phyloP scores from a whole-genome alignment of 805 yeast genomes.

The Pichia exigua region DNA sequence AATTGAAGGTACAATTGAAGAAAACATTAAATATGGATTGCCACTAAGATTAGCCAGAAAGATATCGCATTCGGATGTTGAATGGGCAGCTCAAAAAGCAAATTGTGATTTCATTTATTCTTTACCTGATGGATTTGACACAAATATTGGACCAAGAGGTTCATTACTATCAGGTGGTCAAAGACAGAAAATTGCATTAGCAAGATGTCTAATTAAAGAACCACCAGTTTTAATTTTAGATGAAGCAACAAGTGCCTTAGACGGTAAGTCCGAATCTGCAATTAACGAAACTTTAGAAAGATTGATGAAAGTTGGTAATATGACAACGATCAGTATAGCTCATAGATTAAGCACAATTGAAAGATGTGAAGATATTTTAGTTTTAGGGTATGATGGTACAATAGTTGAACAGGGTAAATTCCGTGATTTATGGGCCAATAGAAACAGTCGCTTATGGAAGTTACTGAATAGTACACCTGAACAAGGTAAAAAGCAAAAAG shows the following conservation, averaged over 20 bases:
- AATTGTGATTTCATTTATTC: slow-evolving; percentile 68
- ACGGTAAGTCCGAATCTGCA: slow-evolving; percentile 76
- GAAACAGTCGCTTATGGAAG: slow-evolving; percentile 26
- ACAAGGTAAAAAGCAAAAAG: slow-evolving; percentile 9
- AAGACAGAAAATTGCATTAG: slow-evolving; percentile 70
- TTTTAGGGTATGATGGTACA: slow-evolving; percentile 65
- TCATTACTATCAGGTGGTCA: slow-evolving; percentile 61
- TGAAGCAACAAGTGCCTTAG: slow-evolving; percentile 91
- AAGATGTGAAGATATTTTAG: slow-evolving; percentile 74
- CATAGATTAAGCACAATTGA: slow-evolving; percentile 85
- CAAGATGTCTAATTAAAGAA: slow-evolving; percentile 60
- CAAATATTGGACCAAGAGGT: slow-evolving; percentile 81
- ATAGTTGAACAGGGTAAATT: slow-evolving; percentile 74
- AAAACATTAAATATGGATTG: slow-evolving; percentile 75
- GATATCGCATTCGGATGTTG: slow-evolving; percentile 51
- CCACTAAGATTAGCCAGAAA: slow-evolving; percentile 38
- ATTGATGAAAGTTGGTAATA: slow-evolving; percentile 36
- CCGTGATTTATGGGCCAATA: slow-evolving; percentile 43
- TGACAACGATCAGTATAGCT: slow-evolving; percentile 82
- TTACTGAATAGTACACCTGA: slow-evolving; percentile 21
- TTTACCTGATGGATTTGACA: slow-evolving; percentile 76
- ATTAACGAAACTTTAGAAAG: slow-evolving; percentile 66
- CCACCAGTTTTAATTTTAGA: slow-evolving; percentile 60
- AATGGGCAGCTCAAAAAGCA: slow-evolving; percentile 60
- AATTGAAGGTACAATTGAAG: slow-evolving; percentile 79